Percentiles rank a stretch among this genome's conserved stretches.
Conservation (phyloP, 352 stramenopile species). For the Lagenidium giganteum region DNA sequence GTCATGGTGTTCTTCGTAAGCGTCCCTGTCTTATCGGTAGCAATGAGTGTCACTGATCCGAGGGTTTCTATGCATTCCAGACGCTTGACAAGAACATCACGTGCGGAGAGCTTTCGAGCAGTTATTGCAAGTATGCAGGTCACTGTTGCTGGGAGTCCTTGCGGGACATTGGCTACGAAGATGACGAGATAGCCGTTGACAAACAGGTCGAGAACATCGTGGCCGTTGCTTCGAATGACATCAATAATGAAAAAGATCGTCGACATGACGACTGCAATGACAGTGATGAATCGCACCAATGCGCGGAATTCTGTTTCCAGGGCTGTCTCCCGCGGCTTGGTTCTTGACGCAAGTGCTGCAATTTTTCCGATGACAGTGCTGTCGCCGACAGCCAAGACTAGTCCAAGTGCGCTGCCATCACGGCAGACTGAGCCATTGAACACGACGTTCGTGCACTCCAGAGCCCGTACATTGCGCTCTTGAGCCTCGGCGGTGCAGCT, state of each 20-base stretch:
- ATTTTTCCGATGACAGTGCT: constrained; percentile 50
- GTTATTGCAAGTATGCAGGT: constrained; percentile 86
- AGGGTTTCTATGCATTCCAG: constrained; percentile 88
- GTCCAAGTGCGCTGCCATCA: constrained; percentile 31
- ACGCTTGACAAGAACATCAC: constrained; percentile 87
- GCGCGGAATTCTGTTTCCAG: constrained; percentile 39
- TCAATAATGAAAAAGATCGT: constrained; percentile 24
- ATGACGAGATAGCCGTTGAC: constrained; percentile 46
- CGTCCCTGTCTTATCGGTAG: constrained; percentile 92
- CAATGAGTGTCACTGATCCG: constrained; percentile 85
- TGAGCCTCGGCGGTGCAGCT: no score
- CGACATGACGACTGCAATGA: constrained; percentile 27
- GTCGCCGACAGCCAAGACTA: constrained; percentile 41
- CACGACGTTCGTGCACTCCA: constrained; percentile 42
- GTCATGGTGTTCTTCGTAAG: constrained; percentile 80
- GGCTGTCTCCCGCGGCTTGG: constrained; percentile 24
- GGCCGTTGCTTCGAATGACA: constrained; percentile 25
- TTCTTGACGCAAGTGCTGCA: constrained; percentile 32
- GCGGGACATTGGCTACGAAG: constrained; percentile 66
- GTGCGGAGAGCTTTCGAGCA: constrained; percentile 61
- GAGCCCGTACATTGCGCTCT: constrained; percentile 22
- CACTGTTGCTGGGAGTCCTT: constrained; percentile 89
- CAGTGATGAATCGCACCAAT: constrained; percentile 42
- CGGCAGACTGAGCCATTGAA: constrained; percentile 48
- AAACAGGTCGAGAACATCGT: constrained; percentile 32